Conservation (phyloP, 2,329 filamentous ascomycete genomes). For the Aspergillus terreus region DNA sequence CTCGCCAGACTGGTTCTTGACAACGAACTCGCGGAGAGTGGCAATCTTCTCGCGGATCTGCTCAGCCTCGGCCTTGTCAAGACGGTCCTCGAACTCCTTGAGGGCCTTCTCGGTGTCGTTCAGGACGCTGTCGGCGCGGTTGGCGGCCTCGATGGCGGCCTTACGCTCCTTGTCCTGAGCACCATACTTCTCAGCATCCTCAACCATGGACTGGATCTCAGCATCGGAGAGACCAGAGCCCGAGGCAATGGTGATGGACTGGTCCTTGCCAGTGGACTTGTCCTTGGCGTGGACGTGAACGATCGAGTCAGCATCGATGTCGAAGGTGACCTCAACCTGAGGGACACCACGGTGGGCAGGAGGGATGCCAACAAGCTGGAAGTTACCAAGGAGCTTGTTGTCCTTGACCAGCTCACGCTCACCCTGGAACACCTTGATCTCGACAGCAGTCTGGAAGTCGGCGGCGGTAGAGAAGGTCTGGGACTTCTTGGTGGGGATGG, state of each 20-base stretch:
- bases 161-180: slow-evolving; percentile 97
- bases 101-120: slow-evolving; percentile 98
- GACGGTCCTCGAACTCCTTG: slow-evolving; percentile 91
- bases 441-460: slow-evolving; percentile 96
- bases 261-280: slow-evolving; percentile 99
- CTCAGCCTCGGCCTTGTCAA: slow-evolving; percentile 94
- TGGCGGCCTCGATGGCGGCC: slow-evolving; percentile 89
- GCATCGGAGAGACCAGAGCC: slow-evolving; percentile 92
- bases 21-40: slow-evolving; percentile 79
- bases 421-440: slow-evolving; percentile 99
- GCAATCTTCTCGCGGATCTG: slow-evolving; percentile 91
- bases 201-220: slow-evolving; percentile 96
- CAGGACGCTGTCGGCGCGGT: slow-evolving; percentile 91
- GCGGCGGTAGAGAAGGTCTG: slow-evolving; percentile 96
- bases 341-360: slow-evolving; percentile 94
- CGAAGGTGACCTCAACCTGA: slow-evolving; percentile 96
- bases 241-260: slow-evolving; percentile 98
- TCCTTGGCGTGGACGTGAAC: slow-evolving; percentile 98
- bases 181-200: slow-evolving; percentile 95
- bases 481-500: slow-evolving; percentile 98
- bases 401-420: slow-evolving; percentile 98
- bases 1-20: slow-evolving; percentile 93
- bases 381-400: slow-evolving; percentile 98
- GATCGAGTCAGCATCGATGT: slow-evolving; percentile 97
- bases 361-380: slow-evolving; percentile 96